Evolutionary conservation across 192 early-diverging fungal genomes (phyloP), one percentile per base, ranked within the genome.

Genomic region (Coemansia sp.): DNA sequence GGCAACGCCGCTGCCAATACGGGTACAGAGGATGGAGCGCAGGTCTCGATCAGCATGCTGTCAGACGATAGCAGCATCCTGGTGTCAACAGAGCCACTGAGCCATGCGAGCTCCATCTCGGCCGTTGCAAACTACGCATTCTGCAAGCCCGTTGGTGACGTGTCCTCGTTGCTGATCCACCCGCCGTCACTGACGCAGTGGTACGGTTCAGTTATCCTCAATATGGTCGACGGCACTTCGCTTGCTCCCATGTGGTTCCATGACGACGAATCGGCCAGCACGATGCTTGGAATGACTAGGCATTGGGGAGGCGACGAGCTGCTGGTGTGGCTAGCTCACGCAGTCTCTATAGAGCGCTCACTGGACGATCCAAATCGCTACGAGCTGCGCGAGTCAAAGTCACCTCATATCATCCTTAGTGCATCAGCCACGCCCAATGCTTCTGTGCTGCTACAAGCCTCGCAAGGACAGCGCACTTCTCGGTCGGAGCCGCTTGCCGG

Each of bases 291-390:
- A 10, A 73, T 73, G 66, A 67, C 70, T 28, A 75, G 72, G 57
- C 83, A 74, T 26, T 90, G 89, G 90, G 90, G 89, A 43, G 90
- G 90, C 42, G 88, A 91, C 73, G 90, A 92, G 58, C 84, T 91
- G 19, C 65, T 92, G 58, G 77, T 82, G 6, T 79, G 79, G 71
- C 68, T 92, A 49, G 57, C 88, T 62, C 72, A 84, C 63, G 61
- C 76, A 67, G 68, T 88, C 43, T 47, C 84, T 63, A 59, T 80
- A 72, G 62, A 86, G 74, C 78, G 84, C 67, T 53, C 76, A 52
- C 11, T 75, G 28, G 53, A 70, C 26, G 77, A 81, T 63, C 73
- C 76, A 6, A 76, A 73, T 33, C 71, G 72, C 59, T 83, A 83
- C 55, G 76, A 77, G 47, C 32, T 83, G 30, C 68, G 66, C 4